Conservation (phyloP, 441 rosid species). For the Adansonia gregorii region DNA sequence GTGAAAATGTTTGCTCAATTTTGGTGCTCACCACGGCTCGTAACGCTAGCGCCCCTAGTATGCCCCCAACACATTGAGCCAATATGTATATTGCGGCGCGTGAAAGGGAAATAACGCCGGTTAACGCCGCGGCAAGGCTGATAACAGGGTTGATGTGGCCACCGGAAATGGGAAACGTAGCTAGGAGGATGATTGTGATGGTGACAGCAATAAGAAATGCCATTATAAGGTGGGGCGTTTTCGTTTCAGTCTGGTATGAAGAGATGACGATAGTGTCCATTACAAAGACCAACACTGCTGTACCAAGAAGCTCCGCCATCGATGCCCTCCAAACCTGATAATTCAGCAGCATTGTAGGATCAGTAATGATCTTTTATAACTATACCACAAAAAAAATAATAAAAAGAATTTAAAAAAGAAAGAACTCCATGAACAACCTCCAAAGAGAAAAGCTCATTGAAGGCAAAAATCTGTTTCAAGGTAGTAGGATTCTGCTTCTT, state of each 20-base stretch:
- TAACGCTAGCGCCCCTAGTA: constrained; percentile 47
- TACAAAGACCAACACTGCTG: constrained; percentile 47
- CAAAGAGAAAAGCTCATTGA: constrained; percentile 43
- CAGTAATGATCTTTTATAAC: not conserved
- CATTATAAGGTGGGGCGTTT: constrained; percentile 50
- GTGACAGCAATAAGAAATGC: constrained; percentile 43
- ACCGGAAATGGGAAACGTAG: constrained; percentile 51
- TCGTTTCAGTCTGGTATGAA: constrained; percentile 42
- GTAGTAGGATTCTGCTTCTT: constrained; percentile 27
- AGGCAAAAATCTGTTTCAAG: constrained; percentile 33
- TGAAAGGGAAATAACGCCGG: constrained; percentile 43
- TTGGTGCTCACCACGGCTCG: constrained; percentile 38
- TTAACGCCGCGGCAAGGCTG: constrained; percentile 41
- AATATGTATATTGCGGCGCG: constrained; percentile 43
- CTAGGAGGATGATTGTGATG: constrained; percentile 45
- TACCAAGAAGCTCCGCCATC: constrained; percentile 52
- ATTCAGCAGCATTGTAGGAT: constrained; percentile 5
- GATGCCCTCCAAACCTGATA: constrained; percentile 60
- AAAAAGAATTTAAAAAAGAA: not conserved
- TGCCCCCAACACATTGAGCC: constrained; percentile 54
- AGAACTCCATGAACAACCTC: constrained; percentile 35
- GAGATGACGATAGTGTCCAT: constrained; percentile 59
- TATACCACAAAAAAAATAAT: not conserved
- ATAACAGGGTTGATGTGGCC: constrained; percentile 54
- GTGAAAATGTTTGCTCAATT: constrained; percentile 46